Conservation (phyloP, 2,329 filamentous ascomycete genomes). For the Pseudogymnoascus pannorum region DNA sequence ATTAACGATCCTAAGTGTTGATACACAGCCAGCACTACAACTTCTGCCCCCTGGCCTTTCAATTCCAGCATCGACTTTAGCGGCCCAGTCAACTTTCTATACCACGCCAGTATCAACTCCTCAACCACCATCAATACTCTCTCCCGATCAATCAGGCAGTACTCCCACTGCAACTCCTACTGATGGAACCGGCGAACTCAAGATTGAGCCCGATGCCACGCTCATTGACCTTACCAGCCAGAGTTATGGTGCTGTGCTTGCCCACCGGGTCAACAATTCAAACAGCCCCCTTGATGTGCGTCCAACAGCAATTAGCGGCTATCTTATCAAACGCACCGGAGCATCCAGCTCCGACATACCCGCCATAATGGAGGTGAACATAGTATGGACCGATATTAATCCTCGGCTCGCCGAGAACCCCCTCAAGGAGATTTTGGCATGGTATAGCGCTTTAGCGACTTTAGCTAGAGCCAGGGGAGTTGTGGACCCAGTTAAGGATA, state of each 20-base stretch:
- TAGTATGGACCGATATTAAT: constrained; percentile 43
- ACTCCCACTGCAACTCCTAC: constrained; percentile 27
- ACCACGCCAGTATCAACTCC: constrained; percentile 64
- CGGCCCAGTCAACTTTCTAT: constrained; percentile 38
- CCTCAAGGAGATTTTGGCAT: constrained; percentile 61
- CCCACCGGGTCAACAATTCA: constrained; percentile 57
- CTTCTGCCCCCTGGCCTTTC: constrained; percentile 50
- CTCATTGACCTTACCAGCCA: constrained; percentile 68
- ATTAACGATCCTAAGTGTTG: constrained; percentile 56
- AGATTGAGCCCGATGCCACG: constrained; percentile 57
- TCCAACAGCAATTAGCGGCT: constrained; percentile 55
- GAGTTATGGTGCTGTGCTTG: constrained; percentile 65
- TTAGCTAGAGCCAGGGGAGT: constrained; percentile 61
- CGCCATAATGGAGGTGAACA: constrained; percentile 55
- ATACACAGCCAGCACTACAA: constrained; percentile 57
- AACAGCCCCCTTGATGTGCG: constrained; percentile 46
- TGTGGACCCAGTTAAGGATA: constrained; percentile 49
- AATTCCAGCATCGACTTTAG: constrained; percentile 36
- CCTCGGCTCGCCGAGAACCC: constrained; percentile 20
- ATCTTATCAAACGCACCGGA: constrained; percentile 57
- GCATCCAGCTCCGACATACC: constrained; percentile 50
- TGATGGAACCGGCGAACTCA: constrained; percentile 35
- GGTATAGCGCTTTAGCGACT: constrained; percentile 62
- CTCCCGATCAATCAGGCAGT: constrained; percentile 50
- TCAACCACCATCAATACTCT: constrained; percentile 47